These are phyloP conservation scores for Pugionium cornutum DNA, from an alignment of 345 rosid species.

Conservation along the genomic window DNA sequence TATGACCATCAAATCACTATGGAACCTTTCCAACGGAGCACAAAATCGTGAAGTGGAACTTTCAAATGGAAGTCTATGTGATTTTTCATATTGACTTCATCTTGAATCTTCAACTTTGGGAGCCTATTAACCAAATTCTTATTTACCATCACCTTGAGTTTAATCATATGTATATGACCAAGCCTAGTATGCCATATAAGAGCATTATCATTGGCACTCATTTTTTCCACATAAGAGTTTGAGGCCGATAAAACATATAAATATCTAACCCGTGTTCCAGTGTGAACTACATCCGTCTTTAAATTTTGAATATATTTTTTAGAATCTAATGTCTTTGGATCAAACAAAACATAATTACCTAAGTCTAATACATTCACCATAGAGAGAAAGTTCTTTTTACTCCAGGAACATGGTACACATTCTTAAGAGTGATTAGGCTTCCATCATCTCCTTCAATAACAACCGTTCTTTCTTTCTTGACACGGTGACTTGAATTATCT, in stretches of 20 bases:
- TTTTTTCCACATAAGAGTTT: constrained; percentile 23
- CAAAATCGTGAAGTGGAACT: not conserved
- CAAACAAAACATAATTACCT: constrained; percentile 4
- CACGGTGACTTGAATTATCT: no score
- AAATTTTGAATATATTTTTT: no score
- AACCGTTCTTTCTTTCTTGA: no score
- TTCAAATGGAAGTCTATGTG: constrained; percentile 23
- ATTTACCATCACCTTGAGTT: constrained; percentile 14
- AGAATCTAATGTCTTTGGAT: constrained; percentile 1
- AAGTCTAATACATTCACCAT: constrained; percentile 15
- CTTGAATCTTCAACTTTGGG: not conserved
- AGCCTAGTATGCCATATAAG: not conserved
- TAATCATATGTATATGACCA: constrained; percentile 23
- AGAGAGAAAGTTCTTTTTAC: no score
- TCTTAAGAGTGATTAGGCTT: no score
- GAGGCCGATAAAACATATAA: constrained; percentile 26
- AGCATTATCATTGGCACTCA: constrained; percentile 22
- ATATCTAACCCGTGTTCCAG: not conserved
- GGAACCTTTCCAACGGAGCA: constrained; percentile 16
- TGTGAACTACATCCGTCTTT: no score
- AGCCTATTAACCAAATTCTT: constrained; percentile 20
- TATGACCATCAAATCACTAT: not conserved
- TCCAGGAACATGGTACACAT: no score
- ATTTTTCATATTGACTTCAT: constrained; percentile 11
- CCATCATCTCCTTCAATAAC: no score